These are phyloP conservation scores for Myxozyma neotropica DNA, from an alignment of 805 yeast genomes.

Conservation along the genomic window DNA sequence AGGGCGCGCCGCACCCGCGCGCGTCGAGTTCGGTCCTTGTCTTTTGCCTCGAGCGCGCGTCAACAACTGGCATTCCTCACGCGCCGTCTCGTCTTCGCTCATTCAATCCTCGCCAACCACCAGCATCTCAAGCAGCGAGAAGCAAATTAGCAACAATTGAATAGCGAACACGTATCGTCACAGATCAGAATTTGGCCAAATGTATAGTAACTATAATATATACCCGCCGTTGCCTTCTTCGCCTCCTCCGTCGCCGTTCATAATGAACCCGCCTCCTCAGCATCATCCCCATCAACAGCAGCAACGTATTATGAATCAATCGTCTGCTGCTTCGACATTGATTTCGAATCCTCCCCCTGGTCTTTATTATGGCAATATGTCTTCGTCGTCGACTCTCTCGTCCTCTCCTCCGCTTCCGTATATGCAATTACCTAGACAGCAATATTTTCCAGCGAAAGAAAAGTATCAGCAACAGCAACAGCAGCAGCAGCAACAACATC, in stretches of 20 bases:
- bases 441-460: not conserved
- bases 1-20: not conserved
- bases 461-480: not conserved
- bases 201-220: slow-evolving; percentile 14
- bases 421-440: not conserved
- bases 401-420: slow-evolving; percentile 22
- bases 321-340: too few species aligned
- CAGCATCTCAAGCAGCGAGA: too few species aligned
- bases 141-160: too few species aligned
- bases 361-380: not conserved
- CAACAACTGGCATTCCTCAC: not conserved
- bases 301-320: not conserved
- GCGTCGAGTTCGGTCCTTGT: not conserved
- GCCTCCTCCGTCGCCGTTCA: slow-evolving; percentile 22
- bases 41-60: not conserved
- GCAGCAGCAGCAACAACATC: slow-evolving; percentile 11
- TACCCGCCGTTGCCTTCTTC: slow-evolving; percentile 24
- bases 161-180: not conserved
- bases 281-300: not conserved
- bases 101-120: slow-evolving; percentile 16
- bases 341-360: not conserved
- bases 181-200: not conserved
- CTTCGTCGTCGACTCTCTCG: slow-evolving; percentile 15
- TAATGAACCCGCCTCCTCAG: not conserved
- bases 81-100: not conserved